Conservation (phyloP, 2,329 filamentous ascomycete species). For the Colletotrichum musicola region DNA sequence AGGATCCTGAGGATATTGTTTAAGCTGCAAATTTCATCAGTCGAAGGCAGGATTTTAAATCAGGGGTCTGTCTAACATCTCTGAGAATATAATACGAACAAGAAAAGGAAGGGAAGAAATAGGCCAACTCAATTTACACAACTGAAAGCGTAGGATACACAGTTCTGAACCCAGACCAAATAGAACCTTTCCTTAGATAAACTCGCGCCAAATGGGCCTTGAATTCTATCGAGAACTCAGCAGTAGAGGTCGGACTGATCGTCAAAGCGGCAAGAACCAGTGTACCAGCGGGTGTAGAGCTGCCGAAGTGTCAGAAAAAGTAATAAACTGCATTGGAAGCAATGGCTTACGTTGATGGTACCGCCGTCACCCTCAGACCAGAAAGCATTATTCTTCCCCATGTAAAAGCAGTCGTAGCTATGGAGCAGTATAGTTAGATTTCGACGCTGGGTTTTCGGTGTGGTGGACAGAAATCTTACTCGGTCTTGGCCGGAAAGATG, state of each 20-base stretch:
- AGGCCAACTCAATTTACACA: too few species aligned
- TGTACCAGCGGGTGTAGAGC: slow-evolving; percentile 12
- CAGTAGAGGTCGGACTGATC: slow-evolving; percentile 11
- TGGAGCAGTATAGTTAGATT: background rate
- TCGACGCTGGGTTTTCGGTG: too few species aligned
- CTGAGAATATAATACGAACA: too few species aligned
- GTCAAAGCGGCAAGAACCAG: background rate
- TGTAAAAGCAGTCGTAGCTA: slow-evolving; percentile 13
- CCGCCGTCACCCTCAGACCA: slow-evolving; percentile 17
- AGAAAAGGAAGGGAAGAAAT: too few species aligned
- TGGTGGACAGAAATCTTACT: slow-evolving; percentile 4
- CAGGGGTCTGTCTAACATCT: too few species aligned
- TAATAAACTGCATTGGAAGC: background rate
- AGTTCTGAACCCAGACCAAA: too few species aligned
- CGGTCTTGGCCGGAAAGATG: background rate
- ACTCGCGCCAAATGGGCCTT: too few species aligned
- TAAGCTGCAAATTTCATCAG: too few species aligned
- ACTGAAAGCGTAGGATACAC: too few species aligned
- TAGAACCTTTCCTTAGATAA: too few species aligned
- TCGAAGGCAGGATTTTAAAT: too few species aligned
- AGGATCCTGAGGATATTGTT: too few species aligned
- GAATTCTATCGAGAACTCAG: background rate
- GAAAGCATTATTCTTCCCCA: slow-evolving; percentile 8
- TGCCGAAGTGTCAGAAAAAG: background rate
- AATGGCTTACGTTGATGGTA: slow-evolving; percentile 1